These are phyloP conservation scores for Panellus pusillus DNA, from an alignment of 768 basidiomycete genomes.

Conservation along the genomic window DNA sequence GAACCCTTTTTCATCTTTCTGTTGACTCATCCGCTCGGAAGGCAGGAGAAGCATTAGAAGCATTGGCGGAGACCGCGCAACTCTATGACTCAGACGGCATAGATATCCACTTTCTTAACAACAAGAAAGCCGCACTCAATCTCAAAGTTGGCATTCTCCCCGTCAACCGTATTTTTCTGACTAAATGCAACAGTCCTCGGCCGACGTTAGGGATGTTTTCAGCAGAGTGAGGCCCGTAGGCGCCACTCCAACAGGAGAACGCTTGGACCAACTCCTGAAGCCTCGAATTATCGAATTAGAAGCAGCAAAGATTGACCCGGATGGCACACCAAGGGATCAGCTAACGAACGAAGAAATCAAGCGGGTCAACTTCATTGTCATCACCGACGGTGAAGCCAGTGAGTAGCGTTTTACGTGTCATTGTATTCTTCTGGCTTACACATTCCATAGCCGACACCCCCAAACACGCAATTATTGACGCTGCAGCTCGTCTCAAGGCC, in stretches of 20 bases:
- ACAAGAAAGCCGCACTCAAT: conserved; percentile 29
- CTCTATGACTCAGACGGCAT: conserved; percentile 59
- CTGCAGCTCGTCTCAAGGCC: conserved; percentile 51
- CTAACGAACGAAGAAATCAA: conserved; percentile 39
- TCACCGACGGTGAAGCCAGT: conserved; percentile 69
- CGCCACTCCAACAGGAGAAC: conserved; percentile 43
- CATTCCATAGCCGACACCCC: conserved; percentile 49
- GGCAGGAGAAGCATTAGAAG: conserved; percentile 48
- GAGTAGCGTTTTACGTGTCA: conserved; percentile 19
- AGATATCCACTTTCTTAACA: conserved; percentile 63
- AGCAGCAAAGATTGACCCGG: conserved; percentile 25
- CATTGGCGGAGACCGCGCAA: conserved; percentile 48
- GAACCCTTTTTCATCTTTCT: background rate
- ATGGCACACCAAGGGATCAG: conserved; percentile 19
- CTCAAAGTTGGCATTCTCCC: conserved; percentile 35
- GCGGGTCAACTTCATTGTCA: conserved; percentile 57
- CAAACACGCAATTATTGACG: conserved; percentile 43
- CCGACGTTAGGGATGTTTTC: conserved; percentile 44
- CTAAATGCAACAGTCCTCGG: conserved; percentile 32
- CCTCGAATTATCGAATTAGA: conserved; percentile 30
- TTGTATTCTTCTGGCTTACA: too few species aligned
- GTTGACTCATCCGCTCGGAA: conserved; percentile 19
- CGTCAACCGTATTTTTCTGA: background rate
- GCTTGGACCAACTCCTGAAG: conserved; percentile 33
- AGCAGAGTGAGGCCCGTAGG: conserved; percentile 42